Evolutionary conservation across 179 eudicot species (phyloP).

Genomic region (Heliamphora pulchella): DNA sequence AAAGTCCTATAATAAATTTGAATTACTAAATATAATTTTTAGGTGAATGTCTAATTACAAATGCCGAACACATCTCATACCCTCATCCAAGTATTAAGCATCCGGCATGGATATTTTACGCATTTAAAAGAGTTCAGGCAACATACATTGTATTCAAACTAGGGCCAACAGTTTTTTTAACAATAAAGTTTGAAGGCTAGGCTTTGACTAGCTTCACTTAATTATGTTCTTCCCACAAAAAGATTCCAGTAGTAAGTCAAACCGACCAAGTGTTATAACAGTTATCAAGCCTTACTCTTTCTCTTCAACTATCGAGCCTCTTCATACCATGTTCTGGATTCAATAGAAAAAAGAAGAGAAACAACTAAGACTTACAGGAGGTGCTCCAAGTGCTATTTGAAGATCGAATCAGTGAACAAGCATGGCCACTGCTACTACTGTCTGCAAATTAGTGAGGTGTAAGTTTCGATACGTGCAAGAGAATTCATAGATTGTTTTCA

Average conservation of each 20-base stretch:
- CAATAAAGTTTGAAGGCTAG: not conserved
- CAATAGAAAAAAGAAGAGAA: not conserved
- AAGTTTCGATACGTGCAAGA: not conserved
- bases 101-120: too few relatives aligned
- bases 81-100: too few relatives aligned
- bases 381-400: slow-evolving; percentile 83
- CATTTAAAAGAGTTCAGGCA: too few relatives aligned
- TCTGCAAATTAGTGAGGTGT: slow-evolving; percentile 40
- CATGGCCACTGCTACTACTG: slow-evolving; percentile 79
- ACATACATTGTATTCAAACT: too few relatives aligned
- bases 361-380: slow-evolving; percentile 56
- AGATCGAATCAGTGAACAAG: slow-evolving; percentile 85
- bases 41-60: too few relatives aligned
- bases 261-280: not conserved
- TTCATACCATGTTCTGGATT: not conserved
- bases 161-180: not conserved
- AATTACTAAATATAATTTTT: too few relatives aligned
- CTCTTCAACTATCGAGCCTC: not conserved
- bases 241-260: not conserved
- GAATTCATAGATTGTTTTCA: not conserved
- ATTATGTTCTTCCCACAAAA: not conserved
- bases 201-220: not conserved
- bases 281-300: not conserved
- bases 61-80: too few relatives aligned
- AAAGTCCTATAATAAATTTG: too few relatives aligned